phyloP scores from a whole-genome alignment of 208 protist genomes.

The Tritrichomonas foetus region DNA sequence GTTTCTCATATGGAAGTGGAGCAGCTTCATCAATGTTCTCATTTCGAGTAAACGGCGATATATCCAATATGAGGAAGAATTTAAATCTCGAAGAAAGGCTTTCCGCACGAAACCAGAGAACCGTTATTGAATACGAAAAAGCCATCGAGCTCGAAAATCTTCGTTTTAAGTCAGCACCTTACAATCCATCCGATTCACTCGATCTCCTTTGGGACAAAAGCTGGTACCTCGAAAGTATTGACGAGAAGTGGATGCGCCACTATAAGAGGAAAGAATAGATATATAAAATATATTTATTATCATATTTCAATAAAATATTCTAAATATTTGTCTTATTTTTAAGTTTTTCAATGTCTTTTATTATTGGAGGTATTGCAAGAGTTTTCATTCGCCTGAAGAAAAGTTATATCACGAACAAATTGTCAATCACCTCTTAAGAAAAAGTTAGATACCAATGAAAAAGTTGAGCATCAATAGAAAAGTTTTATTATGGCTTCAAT shows the following conservation, averaged over 20 bases:
- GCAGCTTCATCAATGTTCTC: conserved; percentile 68
- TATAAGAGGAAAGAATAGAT: conserved; percentile 22
- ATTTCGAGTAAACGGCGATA: conserved; percentile 44
- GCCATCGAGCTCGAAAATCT: background rate
- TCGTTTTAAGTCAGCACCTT: background rate
- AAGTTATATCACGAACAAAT: no score
- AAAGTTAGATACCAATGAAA: no score
- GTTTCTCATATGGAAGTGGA: conserved; percentile 77
- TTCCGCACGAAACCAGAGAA: background rate
- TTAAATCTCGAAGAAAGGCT: background rate
- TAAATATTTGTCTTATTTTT: no score
- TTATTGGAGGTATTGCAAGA: no score
- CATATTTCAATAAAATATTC: no score
- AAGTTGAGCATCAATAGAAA: no score
- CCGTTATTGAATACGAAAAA: background rate
- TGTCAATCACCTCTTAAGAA: no score
- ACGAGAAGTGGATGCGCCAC: background rate
- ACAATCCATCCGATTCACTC: background rate
- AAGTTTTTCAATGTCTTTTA: no score
- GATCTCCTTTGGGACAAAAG: background rate
- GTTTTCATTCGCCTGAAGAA: no score
- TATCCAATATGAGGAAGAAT: background rate
- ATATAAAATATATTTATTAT: background rate
- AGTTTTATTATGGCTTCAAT: no score
- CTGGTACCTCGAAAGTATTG: background rate